Base-by-base conservation (phyloP, 179 eudicot species). In the Corrigiola litoralis region DNA sequence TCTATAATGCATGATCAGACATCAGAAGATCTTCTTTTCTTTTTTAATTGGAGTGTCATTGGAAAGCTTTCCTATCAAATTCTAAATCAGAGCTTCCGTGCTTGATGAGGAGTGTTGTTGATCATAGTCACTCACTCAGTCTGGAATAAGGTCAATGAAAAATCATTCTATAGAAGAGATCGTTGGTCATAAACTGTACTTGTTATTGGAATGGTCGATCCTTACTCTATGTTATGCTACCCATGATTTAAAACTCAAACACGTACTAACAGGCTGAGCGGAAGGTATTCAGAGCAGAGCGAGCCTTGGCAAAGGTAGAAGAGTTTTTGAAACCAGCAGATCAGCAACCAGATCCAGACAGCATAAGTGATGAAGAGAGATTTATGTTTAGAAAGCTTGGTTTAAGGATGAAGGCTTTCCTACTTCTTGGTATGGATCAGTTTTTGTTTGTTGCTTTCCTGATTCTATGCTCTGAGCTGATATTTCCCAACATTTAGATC, bases 371-470 rank as follows among this genome's bases (percentile, higher is more conserved):
- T 84, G 99, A 95, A 80, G 99, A 95, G 80, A 79, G 92, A 68
- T 86, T 78, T 54, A 91, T 95, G 99, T 81, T 95, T 72, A 85
- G 96, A 74, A 91, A 85, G 78, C 89, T 91, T 61, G 99, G 95
- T 49, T 76, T 95, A 78, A 88, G 76, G 80, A 91, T 91, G 99
- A 85, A 84, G 59, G 86, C 97, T 31, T 95, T 88, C 74, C 81
- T 95, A 66, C 81, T 95, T 38, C 71, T 95, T 72, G 99, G 99
- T 91, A 77, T 79, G 88, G 29, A 41, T 51, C 49, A 10, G 24
- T 47, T 28, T 17, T 41, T 56, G 21, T 80, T 71, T n/a, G 6
- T 5, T 24, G n/a, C n/a, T 37, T 52, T 58, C n/a, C 41, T 49
- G 62, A 11, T 61, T 21, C n/a, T 25, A 25, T 56, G 64, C 24